phyloP scores from a whole-genome alignment of 306 rosid genomes.

The Trichosanthes truncata region DNA sequence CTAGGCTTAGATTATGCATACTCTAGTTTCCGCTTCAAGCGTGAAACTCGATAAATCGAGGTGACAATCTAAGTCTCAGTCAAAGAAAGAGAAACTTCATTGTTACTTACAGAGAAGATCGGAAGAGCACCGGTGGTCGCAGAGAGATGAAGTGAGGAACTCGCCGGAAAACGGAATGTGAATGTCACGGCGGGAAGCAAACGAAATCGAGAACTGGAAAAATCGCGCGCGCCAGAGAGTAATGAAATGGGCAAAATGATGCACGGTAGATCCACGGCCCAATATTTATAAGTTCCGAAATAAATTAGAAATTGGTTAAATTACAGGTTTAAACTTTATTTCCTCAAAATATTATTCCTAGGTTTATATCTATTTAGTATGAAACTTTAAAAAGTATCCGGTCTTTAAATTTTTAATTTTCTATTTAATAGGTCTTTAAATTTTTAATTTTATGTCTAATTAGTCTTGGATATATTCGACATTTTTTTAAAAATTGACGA shows the following conservation, averaged over 20 bases:
- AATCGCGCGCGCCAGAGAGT: not conserved
- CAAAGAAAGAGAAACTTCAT: not conserved
- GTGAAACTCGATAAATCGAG: not conserved
- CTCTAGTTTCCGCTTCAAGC: not conserved
- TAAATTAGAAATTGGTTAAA: too few relatives aligned
- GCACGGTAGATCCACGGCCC: not conserved
- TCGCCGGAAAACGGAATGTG: not conserved
- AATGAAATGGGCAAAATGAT: not conserved
- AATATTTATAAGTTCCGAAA: not conserved
- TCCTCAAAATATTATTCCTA: too few relatives aligned
- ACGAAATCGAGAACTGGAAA: not conserved
- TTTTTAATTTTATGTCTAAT: too few relatives aligned
- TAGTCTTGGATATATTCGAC: too few relatives aligned
- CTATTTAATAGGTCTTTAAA: too few relatives aligned
- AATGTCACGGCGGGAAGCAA: constrained; percentile 2
- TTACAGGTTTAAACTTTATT: too few relatives aligned
- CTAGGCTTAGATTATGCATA: not conserved
- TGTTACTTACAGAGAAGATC: not conserved
- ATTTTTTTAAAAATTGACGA: too few relatives aligned
- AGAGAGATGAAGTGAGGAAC: not conserved
- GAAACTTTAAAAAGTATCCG: too few relatives aligned
- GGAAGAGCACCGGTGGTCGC: not conserved
- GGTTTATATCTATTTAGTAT: too few relatives aligned
- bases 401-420: too few relatives aligned
- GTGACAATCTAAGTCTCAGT: not conserved